Evolutionary conservation across 257 asterid genomes (phyloP).

Genomic region (Coffea eugenioides): DNA sequence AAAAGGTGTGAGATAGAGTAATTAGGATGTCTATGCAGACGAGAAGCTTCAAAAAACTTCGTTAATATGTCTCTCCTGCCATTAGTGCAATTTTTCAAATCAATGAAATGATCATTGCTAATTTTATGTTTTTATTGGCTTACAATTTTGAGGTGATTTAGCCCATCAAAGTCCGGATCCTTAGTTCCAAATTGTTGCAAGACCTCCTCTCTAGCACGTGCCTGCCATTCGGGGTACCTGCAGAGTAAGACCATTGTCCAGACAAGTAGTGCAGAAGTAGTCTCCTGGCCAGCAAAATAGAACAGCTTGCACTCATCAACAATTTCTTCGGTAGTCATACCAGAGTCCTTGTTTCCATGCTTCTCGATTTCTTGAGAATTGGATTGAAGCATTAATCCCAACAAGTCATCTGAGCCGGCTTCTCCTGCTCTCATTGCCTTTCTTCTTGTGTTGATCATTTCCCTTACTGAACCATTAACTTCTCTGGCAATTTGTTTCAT

Average conservation of each 20-base stretch:
- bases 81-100: too few relatives aligned
- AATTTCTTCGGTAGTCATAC: conserved; percentile 1
- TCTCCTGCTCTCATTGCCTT: neutral
- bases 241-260: conserved; percentile 12
- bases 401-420: neutral
- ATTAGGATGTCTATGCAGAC: too few relatives aligned
- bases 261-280: conserved; percentile 6
- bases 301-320: conserved; percentile 14
- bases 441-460: conserved; percentile 6
- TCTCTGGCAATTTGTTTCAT: neutral
- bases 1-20: too few relatives aligned
- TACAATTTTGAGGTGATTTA: conserved; percentile 28
- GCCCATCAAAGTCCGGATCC: conserved; percentile 19
- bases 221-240: conserved; percentile 26
- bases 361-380: neutral
- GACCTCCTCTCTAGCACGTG: conserved; percentile 31
- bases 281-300: conserved; percentile 14
- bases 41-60: too few relatives aligned
- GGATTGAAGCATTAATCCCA: conserved; percentile 13
- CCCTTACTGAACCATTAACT: neutral
- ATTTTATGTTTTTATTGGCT: neutral
- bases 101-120: too few relatives aligned
- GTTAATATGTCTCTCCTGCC: too few relatives aligned
- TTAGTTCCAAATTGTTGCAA: conserved; percentile 8
- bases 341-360: neutral